Evolutionary conservation across 352 stramenopile species (phyloP).

Genomic region (Phytopythium oedochilum): DNA sequence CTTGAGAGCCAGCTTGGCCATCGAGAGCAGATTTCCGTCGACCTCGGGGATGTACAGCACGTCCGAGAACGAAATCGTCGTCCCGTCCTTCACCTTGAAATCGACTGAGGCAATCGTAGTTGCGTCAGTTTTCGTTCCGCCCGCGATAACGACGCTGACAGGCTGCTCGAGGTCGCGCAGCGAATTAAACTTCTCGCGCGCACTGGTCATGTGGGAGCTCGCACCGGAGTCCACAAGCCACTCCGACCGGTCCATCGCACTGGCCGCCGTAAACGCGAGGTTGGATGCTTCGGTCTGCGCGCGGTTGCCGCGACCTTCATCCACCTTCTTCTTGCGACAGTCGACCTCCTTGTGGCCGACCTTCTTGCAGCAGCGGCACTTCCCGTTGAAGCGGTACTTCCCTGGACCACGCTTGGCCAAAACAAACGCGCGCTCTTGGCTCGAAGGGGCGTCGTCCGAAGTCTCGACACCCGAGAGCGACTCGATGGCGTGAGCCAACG

Average conservation of each 20-base stretch:
- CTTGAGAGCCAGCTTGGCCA: constrained; percentile 13
- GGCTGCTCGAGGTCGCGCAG: constrained; percentile 9
- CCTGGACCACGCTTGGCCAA: too few relatives aligned
- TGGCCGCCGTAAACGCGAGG: too few relatives aligned
- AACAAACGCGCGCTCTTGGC: constrained; percentile 10
- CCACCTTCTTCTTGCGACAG: constrained; percentile 6
- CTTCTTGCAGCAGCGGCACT: constrained; percentile 15
- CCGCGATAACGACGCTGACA: constrained; percentile 9
- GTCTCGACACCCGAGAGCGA: constrained; percentile 4
- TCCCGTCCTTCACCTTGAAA: constrained; percentile 14
- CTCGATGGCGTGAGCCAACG: constrained; percentile 4
- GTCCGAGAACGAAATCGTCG: constrained; percentile 6
- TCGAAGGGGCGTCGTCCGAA: too few relatives aligned
- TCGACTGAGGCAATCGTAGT: constrained; percentile 10
- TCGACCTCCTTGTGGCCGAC: constrained; percentile 6
- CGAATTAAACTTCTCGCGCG: constrained; percentile 10
- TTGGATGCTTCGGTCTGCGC: too few relatives aligned
- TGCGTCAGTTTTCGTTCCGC: constrained; percentile 15
- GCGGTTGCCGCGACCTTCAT: too few relatives aligned
- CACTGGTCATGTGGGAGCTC: constrained; percentile 16
- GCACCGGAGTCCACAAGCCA: constrained; percentile 13
- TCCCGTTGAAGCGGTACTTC: constrained; percentile 8
- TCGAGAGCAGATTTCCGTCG: constrained; percentile 11
- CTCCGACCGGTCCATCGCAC: neutral
- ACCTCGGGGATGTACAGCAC: constrained; percentile 13